phyloP scores from a whole-genome alignment of 306 rosid genomes.

The Citrullus amarus region DNA sequence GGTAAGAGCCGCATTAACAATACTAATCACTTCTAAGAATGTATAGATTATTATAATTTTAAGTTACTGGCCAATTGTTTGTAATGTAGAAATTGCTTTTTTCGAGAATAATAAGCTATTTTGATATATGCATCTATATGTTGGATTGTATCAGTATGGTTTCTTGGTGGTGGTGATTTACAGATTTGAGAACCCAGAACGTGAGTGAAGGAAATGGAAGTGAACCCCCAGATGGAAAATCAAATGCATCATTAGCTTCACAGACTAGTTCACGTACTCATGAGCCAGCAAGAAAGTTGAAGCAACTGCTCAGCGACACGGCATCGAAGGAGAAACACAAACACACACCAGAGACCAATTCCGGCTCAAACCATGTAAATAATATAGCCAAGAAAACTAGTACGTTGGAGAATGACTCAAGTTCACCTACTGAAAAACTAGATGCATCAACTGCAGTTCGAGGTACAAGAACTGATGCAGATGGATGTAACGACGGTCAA shows the following conservation, averaged over 20 bases:
- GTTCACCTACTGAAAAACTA: slow-evolving; percentile 2
- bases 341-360: not conserved
- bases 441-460: slow-evolving; percentile 13
- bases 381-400: not conserved
- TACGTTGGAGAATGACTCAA: slow-evolving; percentile 18
- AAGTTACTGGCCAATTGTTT: not conserved
- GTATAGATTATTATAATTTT: not conserved
- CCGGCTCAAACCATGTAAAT: slow-evolving; percentile 10
- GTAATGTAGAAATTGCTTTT: not conserved
- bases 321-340: slow-evolving; percentile 9
- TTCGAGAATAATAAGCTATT: not conserved
- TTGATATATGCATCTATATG: not conserved
- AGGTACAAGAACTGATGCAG: slow-evolving; percentile 11
- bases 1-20: slow-evolving; percentile 20
- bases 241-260: slow-evolving; percentile 14
- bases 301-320: slow-evolving; percentile 1
- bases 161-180: no score
- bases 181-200: no score
- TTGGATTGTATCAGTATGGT: not conserved
- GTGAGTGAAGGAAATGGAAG: slow-evolving; percentile 4
- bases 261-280: not conserved
- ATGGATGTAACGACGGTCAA: slow-evolving; percentile 9
- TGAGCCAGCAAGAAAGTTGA: not conserved
- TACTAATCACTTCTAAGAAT: not conserved
- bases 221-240: slow-evolving; percentile 17